Evolutionary conservation across 306 rosid species (phyloP), one percentile per base, ranked within the genome.

Genomic region (Cercis canadensis): DNA sequence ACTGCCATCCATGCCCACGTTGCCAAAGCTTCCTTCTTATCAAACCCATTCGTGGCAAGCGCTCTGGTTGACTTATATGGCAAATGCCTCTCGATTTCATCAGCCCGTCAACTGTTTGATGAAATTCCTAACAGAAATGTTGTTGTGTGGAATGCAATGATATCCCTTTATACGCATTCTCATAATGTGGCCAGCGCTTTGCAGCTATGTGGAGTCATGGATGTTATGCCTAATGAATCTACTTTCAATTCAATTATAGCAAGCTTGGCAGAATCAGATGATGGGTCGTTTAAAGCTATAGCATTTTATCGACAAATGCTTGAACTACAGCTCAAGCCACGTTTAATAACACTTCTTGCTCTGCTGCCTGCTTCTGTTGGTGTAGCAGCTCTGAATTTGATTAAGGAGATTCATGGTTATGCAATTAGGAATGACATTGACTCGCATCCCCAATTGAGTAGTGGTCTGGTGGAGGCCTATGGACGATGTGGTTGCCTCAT

Each of bases 351-450:
- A 1, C 85, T 91, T 29, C 87, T 91, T 62, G 87, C 92, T 7
- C 53, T 91, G 24, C 78, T 91, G 36, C 90, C 85, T 8, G 89
- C 92, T 18, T 67, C 87, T 43, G 85, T 87, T 29, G 79, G 69
- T 41, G 59, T 82, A 11, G 83, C 86, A 0, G 86, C 87, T 9
- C 72, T 91, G 57, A 81, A 74, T 60, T 78, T 88, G 78, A 65
- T 91, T 37, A 87, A 85, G 59, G 96, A 91, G 76, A 83, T 91
- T 58, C 97, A 91, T 65, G 83, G 91, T 2, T 88, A 78, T 67
- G 86, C 86, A 5, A 65, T 83, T 7, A 81, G 96, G 77, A 83
- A 72, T 62, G 80, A 45, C 51, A 80, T 87, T 11, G 73, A 77
- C 21, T 21, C 57, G 0, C 90, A 82, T 70, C 80, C 76, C 11